Conservation (phyloP, 345 rosid genomes). For the Physaria fendleri region DNA sequence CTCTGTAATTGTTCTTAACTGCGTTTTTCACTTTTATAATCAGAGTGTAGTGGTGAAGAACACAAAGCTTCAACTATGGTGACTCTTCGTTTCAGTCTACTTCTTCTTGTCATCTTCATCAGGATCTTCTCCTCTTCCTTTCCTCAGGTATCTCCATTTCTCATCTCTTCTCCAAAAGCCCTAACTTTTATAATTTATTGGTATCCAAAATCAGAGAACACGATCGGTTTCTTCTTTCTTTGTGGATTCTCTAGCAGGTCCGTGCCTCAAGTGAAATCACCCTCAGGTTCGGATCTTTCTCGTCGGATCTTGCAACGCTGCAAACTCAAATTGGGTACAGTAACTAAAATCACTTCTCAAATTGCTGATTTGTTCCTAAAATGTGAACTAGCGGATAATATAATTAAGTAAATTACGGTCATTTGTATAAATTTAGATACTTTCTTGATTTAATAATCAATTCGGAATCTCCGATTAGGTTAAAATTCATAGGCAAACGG, state of each 20-base stretch:
- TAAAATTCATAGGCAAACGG: neutral
- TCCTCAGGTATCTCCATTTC: conserved; percentile 19
- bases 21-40: no score
- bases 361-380: neutral
- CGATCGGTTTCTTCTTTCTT: neutral
- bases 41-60: no score
- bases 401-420: neutral
- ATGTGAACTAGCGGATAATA: neutral
- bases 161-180: conserved; percentile 2
- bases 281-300: conserved; percentile 21
- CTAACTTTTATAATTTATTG: neutral
- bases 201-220: neutral
- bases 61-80: conserved; percentile 17
- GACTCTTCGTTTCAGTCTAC: conserved; percentile 12
- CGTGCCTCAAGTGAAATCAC: conserved; percentile 8
- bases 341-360: neutral
- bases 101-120: conserved; percentile 15
- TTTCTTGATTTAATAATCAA: neutral
- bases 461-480: neutral
- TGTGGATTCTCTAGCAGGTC: conserved; percentile 18
- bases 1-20: no score
- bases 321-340: conserved; percentile 39
- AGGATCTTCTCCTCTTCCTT: conserved; percentile 6
- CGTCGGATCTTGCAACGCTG: conserved; percentile 31
- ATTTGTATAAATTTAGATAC: neutral